A percentile compares a stretch with the other conserved stretches of the same genome.
These are phyloP conservation scores for Plasmodium malariae DNA, from an alignment of 169 alveolate species.

Conservation along the genomic window DNA sequence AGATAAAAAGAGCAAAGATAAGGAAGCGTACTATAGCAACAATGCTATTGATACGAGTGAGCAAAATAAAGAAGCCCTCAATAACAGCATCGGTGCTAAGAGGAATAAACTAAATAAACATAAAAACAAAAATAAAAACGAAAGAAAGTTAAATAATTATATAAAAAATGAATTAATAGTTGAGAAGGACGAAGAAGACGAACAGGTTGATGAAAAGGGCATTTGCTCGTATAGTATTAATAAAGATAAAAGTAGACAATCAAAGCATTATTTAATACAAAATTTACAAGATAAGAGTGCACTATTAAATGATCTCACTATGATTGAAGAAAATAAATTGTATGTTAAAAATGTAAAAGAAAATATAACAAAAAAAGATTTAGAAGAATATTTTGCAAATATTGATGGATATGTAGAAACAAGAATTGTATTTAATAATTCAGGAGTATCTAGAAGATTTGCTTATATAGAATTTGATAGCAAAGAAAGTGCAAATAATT, in stretches of 20 bases:
- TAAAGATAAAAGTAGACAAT: background rate
- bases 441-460: constrained; percentile 22
- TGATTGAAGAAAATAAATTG: constrained; percentile 48
- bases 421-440: constrained; percentile 8
- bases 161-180: too few relatives aligned
- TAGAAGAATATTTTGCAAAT: constrained; percentile 14
- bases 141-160: background rate
- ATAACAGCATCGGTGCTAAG: background rate
- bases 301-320: constrained; percentile 6
- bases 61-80: background rate
- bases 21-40: background rate
- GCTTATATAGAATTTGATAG: constrained; percentile 81
- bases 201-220: background rate
- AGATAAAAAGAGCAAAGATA: background rate
- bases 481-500: constrained; percentile 73
- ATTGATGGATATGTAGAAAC: constrained; percentile 47
- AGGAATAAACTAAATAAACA: background rate
- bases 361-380: constrained; percentile 28
- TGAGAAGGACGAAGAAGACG: background rate
- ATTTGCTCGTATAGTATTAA: background rate
- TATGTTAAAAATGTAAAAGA: constrained; percentile 46
- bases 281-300: constrained; percentile 5
- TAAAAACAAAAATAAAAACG: background rate
- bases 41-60: background rate
- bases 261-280: constrained; percentile 36